A percentile compares a stretch with the other conserved stretches of the same genome.
Evolutionary conservation across 1,284 basidiomycete genomes (phyloP).

Genomic region (Psilocybe mexicana): DNA sequence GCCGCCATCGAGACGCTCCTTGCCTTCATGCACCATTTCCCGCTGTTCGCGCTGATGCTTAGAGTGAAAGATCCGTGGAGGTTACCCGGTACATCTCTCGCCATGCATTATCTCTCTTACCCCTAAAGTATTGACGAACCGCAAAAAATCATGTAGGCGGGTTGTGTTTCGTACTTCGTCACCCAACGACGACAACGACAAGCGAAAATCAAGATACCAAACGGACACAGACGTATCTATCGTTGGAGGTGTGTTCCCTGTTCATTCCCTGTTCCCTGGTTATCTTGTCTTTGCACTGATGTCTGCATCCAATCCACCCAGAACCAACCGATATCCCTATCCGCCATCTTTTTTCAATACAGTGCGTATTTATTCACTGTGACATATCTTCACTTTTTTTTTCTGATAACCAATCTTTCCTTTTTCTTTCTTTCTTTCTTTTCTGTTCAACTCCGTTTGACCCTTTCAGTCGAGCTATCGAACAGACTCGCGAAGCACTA

Average conservation of each 20-base stretch:
- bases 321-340: slow-evolving; percentile 45
- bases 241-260: slow-evolving; percentile 28
- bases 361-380: slow-evolving; percentile 31
- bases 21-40: slow-evolving; percentile 87
- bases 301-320: slow-evolving; percentile 17
- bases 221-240: slow-evolving; percentile 16
- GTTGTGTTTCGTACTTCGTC: slow-evolving; percentile 31
- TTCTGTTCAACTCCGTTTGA: too few species aligned
- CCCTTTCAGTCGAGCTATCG: slow-evolving; percentile 41
- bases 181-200: too few species aligned
- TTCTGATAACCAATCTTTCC: neutral
- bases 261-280: neutral
- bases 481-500: slow-evolving; percentile 47
- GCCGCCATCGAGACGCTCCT: slow-evolving; percentile 64
- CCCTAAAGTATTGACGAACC: neutral
- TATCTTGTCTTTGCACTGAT: neutral
- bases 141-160: slow-evolving; percentile 29
- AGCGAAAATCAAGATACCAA: too few species aligned
- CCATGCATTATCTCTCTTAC: neutral
- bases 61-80: slow-evolving; percentile 85
- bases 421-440: neutral
- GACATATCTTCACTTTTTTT: neutral
- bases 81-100: slow-evolving; percentile 62
- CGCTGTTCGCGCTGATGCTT: slow-evolving; percentile 86
- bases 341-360: slow-evolving; percentile 50